Conservation (phyloP, 805 yeast genomes). For the Hanseniaspora vineae region DNA sequence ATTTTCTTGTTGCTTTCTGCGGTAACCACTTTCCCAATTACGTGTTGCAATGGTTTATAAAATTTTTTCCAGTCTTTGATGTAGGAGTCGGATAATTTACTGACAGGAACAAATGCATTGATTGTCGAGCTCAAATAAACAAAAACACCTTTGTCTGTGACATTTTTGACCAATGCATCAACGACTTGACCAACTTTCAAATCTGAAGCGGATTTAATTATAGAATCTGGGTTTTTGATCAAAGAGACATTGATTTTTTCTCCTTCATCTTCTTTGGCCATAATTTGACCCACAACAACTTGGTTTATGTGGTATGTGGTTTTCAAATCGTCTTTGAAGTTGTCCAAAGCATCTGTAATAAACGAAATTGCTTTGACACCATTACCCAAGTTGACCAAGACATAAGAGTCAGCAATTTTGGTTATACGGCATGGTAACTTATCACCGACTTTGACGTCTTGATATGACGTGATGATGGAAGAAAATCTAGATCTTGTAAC, state of each 20-base stretch:
- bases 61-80: constrained; percentile 81
- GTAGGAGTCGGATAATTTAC: constrained; percentile 70
- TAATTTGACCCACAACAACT: constrained; percentile 44
- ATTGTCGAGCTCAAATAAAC: constrained; percentile 60
- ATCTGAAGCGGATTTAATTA: constrained; percentile 36
- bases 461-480: constrained; percentile 2
- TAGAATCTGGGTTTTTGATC: constrained; percentile 34
- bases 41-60: constrained; percentile 57
- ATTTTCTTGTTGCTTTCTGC: constrained; percentile 52
- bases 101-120: constrained; percentile 67
- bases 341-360: constrained; percentile 66
- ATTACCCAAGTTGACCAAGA: constrained; percentile 58
- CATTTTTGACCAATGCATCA: constrained; percentile 66
- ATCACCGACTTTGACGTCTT: constrained; percentile 42
- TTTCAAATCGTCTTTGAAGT: constrained; percentile 22
- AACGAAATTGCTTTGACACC: constrained; percentile 49
- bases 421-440: constrained; percentile 49
- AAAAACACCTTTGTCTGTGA: constrained; percentile 65
- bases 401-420: constrained; percentile 43
- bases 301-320: constrained; percentile 25
- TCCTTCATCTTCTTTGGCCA: constrained; percentile 19
- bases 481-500: constrained; percentile 36
- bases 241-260: constrained; percentile 46
- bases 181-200: constrained; percentile 59
- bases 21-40: constrained; percentile 58